Evolutionary conservation across 176 grass and related monocot species (phyloP).

Genomic region (Thalia dealbata): DNA sequence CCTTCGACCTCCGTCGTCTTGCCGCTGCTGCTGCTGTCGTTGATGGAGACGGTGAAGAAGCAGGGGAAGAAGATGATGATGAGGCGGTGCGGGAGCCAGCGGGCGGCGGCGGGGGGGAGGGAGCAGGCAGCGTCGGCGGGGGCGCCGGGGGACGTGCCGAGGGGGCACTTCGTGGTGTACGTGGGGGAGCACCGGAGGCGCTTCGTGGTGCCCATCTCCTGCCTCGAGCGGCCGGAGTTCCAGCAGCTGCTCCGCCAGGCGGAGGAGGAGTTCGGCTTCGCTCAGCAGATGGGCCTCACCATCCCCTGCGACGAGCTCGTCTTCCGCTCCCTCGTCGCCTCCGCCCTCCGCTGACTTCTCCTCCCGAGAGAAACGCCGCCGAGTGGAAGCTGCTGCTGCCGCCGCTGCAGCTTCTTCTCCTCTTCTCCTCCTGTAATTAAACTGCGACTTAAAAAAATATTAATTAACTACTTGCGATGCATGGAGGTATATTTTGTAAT

Average conservation of each 20-base stretch:
- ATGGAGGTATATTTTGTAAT: too few species aligned
- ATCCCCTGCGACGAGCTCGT: slow-evolving; percentile 87
- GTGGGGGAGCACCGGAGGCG: slow-evolving; percentile 56
- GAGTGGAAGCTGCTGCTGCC: too few species aligned
- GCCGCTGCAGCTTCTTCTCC: too few species aligned
- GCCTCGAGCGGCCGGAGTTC: slow-evolving; percentile 59
- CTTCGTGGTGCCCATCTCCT: slow-evolving; percentile 75
- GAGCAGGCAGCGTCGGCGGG: not conserved
- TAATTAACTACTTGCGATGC: too few species aligned
- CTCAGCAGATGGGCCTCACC: slow-evolving; percentile 47
- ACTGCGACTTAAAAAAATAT: too few species aligned
- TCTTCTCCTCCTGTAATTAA: too few species aligned
- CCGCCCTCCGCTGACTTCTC: slow-evolving; percentile 31
- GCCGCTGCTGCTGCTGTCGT: not conserved
- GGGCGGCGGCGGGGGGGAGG: slow-evolving; percentile 21
- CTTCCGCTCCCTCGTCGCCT: slow-evolving; percentile 73
- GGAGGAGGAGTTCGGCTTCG: slow-evolving; percentile 94
- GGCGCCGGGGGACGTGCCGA: slow-evolving; percentile 66
- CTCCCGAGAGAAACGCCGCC: too few species aligned
- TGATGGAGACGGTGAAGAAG: slow-evolving; percentile 36
- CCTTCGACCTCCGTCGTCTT: not conserved
- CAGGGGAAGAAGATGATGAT: slow-evolving; percentile 26
- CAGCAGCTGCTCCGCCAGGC: slow-evolving; percentile 57
- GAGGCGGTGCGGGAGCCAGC: slow-evolving; percentile 63
- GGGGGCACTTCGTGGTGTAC: slow-evolving; percentile 88